Evolutionary conservation across 2,329 filamentous ascomycete genomes (phyloP), one percentile per base, ranked within the genome.

Genomic region (Ophiocordyceps sinensis): DNA sequence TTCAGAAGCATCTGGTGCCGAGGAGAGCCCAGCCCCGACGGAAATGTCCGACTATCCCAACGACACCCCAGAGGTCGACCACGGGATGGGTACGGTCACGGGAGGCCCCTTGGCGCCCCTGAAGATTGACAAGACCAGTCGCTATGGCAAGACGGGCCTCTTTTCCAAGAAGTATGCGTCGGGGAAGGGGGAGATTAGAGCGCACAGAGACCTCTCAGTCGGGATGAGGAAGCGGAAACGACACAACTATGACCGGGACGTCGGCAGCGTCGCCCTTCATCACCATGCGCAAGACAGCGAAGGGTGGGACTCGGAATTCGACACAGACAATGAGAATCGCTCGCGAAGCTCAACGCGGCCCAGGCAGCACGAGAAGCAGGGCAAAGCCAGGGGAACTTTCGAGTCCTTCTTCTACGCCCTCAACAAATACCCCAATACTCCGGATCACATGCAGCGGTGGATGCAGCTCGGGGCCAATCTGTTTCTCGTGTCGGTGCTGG

Each of bases 111-210:
- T 72, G 21, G 68, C 69, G 2, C 70, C 70, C 0, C 58, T 60
- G 2, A 67, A 63, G 37, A 53, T 70, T 19, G 61, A 67, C 43
- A 70, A 70, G 46, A 59, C 64, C 8, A 55, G 63, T 28, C 67
- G 65, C 41, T 68, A 68, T 44, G 60, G 59, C 40, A 68, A 61
- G 43, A 56, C 59, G 21, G 43, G 53, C 46, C 38, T 58, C 46
- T 44, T 67, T 51, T 51, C 66, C 49, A 60, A 61, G 43, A 64
- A 61, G 43, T 53, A 62, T 30, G 47, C 60, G 10, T 55, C 82
- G 0, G 82, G 82, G 1, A 71, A 75, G 48, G 82, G 80, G 36
- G 79, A 84, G 49, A 73, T 85, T 39, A 66, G 72, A 31, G 59
- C 66, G 4, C 67, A 66, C 48, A 50, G 53, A 47, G 53, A 64